phyloP scores from a whole-genome alignment of 1,139 yeast genomes.

The Pichia norvegensis region DNA sequence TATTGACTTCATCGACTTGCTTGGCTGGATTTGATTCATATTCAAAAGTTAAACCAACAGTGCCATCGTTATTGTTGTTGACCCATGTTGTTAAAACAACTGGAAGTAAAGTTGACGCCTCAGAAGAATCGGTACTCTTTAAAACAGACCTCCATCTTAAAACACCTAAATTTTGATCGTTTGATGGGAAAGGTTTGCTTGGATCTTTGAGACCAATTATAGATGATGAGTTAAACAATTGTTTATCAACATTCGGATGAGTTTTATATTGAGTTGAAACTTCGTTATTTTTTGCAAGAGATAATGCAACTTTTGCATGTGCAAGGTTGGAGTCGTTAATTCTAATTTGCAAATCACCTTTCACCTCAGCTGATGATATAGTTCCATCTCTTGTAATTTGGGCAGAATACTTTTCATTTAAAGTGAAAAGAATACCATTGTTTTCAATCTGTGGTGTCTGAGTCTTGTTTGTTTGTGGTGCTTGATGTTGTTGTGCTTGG shows the following conservation, averaged over 20 bases:
- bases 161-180: conserved; percentile 84
- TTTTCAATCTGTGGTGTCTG: conserved; percentile 39
- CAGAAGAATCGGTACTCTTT: conserved; percentile 35
- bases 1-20: conserved; percentile 48
- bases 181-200: conserved; percentile 76
- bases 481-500: conserved; percentile 10
- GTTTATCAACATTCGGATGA: conserved; percentile 91
- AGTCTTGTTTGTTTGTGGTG: conserved; percentile 13
- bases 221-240: conserved; percentile 48
- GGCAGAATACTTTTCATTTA: conserved; percentile 73
- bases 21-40: conserved; percentile 58
- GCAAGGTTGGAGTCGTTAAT: conserved; percentile 67
- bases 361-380: conserved; percentile 63
- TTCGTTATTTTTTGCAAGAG: conserved; percentile 31
- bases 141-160: conserved; percentile 81
- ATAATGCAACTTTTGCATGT: conserved; percentile 54
- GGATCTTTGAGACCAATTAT: conserved; percentile 71
- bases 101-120: conserved; percentile 53
- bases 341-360: conserved; percentile 87
- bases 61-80: conserved; percentile 43
- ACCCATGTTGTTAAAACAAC: conserved; percentile 83
- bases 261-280: conserved; percentile 72
- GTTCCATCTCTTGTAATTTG: conserved; percentile 81
- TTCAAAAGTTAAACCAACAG: conserved; percentile 76
- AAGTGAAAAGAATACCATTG: conserved; percentile 70